Evolutionary conservation across 345 rosid species (phyloP), one percentile per base, ranked within the genome.

Genomic region (Populus pruinosa): DNA sequence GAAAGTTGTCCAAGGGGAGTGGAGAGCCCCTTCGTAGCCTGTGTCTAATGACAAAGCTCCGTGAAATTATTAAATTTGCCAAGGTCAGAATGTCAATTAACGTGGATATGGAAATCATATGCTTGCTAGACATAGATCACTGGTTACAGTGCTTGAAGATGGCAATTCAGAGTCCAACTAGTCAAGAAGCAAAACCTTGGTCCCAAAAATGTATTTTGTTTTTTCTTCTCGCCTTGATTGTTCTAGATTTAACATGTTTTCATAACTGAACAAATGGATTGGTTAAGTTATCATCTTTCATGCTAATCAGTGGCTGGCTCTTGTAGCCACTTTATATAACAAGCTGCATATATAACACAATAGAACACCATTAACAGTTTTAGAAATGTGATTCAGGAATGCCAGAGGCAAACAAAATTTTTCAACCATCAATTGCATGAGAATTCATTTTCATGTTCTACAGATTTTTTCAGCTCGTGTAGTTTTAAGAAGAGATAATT

Each of bases 11-110:
- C 71, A 91, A 81, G 87, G 92, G 92, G 70, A 79, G 83, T 55
- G 94, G 87, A 47, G 99, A 95, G 69, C 89, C 89, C 77, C 80
- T 87, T 67, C 93, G 92, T 55, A 88, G 91, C 88, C 82, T 90
- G 78, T 94, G 95, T 72, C 79, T 96, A 82, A 92, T 98, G 36
- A 83, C 95, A 74, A 96, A 96, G 83, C 93, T 96, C 43, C 94
- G 98, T 9, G 99, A 94, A 87, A 92, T 96, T 75, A 95, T 94
- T 76, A 96, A 96, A 83, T 89, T 82, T 87, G 98, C 99, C 49
- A 94, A 94, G 99, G 98, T 95, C 82, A 17, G 88, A 79, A 18
- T 35, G 12, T 14, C 31, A 39, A 5, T 12, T 4, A 65, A n/a
- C 67, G 1, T 53, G 73, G 10, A 39, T 29, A 43, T 67, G 33